These are phyloP conservation scores for Colletotrichum chlorophyti DNA, from an alignment of 2,329 filamentous ascomycete genomes.

Conservation along the genomic window DNA sequence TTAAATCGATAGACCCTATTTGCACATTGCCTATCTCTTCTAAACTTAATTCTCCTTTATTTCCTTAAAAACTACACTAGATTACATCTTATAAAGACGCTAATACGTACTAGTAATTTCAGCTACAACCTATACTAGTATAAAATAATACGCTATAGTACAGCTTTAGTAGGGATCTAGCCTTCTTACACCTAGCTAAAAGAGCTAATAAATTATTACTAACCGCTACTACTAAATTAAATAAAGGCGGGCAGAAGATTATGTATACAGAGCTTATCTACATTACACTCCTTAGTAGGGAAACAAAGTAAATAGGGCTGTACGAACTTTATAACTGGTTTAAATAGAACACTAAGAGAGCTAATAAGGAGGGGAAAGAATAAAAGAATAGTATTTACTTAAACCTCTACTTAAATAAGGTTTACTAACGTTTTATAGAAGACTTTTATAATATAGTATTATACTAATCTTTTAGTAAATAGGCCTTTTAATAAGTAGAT, in stretches of 20 bases:
- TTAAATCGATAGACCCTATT: too few relatives aligned
- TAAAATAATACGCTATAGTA: not conserved
- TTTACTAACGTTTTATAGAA: not conserved
- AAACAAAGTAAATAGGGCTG: not conserved
- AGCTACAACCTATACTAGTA: not conserved
- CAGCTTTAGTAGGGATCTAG: not conserved
- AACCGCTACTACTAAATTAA: not conserved
- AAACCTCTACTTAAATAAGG: not conserved
- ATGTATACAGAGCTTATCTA: not conserved
- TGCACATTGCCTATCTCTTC: not conserved
- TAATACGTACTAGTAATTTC: too few relatives aligned
- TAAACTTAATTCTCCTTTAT: not conserved
- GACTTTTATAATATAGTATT: not conserved
- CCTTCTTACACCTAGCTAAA: not conserved
- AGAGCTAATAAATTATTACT: not conserved
- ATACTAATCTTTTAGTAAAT: not conserved
- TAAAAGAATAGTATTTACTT: not conserved
- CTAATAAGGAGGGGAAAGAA: not conserved
- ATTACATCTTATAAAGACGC: not conserved
- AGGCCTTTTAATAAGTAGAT: not conserved
- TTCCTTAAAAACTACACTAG: not conserved
- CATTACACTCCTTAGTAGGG: not conserved
- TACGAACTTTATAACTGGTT: not conserved
- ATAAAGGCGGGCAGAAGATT: not conserved
- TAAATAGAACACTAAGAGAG: not conserved